These are phyloP conservation scores for Fusarium sp. DNA, from an alignment of 2,329 filamentous ascomycete genomes.

Conservation along the genomic window DNA sequence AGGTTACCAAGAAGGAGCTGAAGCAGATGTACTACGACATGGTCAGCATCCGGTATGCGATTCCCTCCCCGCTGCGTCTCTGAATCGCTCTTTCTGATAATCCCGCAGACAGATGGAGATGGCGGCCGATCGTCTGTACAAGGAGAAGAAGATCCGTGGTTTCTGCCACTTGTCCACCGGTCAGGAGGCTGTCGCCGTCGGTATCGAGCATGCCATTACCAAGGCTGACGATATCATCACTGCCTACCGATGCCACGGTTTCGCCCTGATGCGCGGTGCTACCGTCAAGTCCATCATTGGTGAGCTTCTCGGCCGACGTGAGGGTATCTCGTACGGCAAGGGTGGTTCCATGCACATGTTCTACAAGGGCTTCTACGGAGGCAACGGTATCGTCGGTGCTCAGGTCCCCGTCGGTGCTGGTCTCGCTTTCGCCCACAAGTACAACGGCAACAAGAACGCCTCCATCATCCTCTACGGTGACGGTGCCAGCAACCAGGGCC, in stretches of 20 bases:
- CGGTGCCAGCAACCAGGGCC: conserved; percentile 98
- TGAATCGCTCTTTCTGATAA: conserved; percentile 45
- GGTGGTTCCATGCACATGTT: conserved; percentile 99
- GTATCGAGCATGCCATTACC: conserved; percentile 95
- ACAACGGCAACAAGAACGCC: conserved; percentile 86
- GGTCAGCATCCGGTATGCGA: conserved; percentile 87
- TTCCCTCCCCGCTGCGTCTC: not conserved
- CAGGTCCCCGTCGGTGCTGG: conserved; percentile 98
- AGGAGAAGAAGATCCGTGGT: conserved; percentile 99
- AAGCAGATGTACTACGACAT: conserved; percentile 99
- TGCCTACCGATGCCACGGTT: conserved; percentile 98
- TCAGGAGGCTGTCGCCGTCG: conserved; percentile 96
- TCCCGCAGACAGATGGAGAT: conserved; percentile 94
- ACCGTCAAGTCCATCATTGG: conserved; percentile 93
- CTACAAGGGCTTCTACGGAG: conserved; percentile 95
- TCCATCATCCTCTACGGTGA: conserved; percentile 95
- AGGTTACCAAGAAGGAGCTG: conserved; percentile 96
- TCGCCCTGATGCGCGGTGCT: conserved; percentile 94
- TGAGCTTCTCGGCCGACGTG: conserved; percentile 92
- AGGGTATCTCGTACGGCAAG: conserved; percentile 98
- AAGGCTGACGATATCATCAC: conserved; percentile 96
- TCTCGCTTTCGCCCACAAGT: conserved; percentile 97
- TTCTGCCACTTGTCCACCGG: conserved; percentile 99
- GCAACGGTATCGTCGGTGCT: conserved; percentile 98
- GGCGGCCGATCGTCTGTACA: conserved; percentile 98